Evolutionary conservation across 345 rosid species (phyloP).

Genomic region (Kernera saxatilis): DNA sequence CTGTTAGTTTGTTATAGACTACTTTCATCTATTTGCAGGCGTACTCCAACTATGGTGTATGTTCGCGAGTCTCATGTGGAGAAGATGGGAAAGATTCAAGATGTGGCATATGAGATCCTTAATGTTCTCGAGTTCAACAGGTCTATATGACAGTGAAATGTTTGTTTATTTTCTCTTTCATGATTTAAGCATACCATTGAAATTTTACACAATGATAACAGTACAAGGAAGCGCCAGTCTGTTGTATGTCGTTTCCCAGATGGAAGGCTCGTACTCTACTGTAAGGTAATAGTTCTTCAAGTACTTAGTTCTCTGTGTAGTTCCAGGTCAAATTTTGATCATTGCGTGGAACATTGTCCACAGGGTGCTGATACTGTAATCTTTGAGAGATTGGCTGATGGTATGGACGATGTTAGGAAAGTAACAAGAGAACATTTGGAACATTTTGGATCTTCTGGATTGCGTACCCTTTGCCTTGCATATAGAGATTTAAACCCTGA

Average conservation of each 20-base stretch:
- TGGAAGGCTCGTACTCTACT: constrained; percentile 94
- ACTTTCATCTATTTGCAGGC: constrained; percentile 45
- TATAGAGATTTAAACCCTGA: constrained; percentile 72
- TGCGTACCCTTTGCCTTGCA: constrained; percentile 98
- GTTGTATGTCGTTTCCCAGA: constrained; percentile 95
- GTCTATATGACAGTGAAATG: constrained; percentile 35
- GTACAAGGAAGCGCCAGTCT: constrained; percentile 99
- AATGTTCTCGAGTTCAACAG: constrained; percentile 99
- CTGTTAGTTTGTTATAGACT: constrained; percentile 23
- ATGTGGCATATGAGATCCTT: constrained; percentile 82
- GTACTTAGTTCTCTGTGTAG: background rate
- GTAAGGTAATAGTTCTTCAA: constrained; percentile 62
- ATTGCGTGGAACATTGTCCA: constrained; percentile 27
- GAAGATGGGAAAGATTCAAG: constrained; percentile 86
- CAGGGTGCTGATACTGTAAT: constrained; percentile 99
- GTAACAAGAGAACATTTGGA: constrained; percentile 85
- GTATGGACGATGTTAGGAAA: constrained; percentile 63
- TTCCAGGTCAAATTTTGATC: constrained; percentile 29
- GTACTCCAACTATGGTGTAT: constrained; percentile 87
- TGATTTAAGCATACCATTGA: constrained; percentile 8
- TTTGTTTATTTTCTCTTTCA: constrained; percentile 2
- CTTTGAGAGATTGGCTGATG: constrained; percentile 79
- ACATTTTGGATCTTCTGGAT: constrained; percentile 91
- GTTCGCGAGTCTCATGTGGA: constrained; percentile 98
- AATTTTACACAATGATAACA: constrained; percentile 35